Evolutionary conservation across 208 protist genomes (phyloP).

Genomic region (Herpetomonas samuelpessoai): DNA sequence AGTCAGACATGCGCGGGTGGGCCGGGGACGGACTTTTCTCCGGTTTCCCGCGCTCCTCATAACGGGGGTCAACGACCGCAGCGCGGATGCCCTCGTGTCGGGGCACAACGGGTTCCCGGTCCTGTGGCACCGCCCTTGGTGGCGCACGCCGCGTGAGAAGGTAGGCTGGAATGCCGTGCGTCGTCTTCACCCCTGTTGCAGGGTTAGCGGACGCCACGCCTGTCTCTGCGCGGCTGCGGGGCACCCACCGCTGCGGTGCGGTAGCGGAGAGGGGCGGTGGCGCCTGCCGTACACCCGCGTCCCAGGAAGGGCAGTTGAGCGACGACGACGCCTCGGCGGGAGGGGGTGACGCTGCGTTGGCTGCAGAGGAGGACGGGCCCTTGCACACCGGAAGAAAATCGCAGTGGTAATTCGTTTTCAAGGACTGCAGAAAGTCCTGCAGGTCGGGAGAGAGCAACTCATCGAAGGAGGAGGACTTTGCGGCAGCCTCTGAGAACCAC

Average conservation of each 20-base stretch:
- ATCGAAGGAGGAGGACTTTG: neutral
- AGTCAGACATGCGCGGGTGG: neutral
- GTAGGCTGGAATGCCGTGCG: constrained; percentile 31
- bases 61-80: too few relatives aligned
- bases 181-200: constrained; percentile 3
- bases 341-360: too few relatives aligned
- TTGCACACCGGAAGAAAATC: neutral
- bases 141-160: constrained; percentile 16
- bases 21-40: neutral
- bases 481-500: neutral
- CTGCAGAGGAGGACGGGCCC: too few relatives aligned
- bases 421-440: neutral
- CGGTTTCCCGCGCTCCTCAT: too few relatives aligned
- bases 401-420: neutral
- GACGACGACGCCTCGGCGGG: too few relatives aligned
- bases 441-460: neutral
- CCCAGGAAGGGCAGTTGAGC: too few relatives aligned
- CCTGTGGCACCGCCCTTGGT: too few relatives aligned
- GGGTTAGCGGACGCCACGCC: constrained; percentile 22
- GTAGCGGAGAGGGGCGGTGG: too few relatives aligned
- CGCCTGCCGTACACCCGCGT: too few relatives aligned
- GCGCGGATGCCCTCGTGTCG: too few relatives aligned
- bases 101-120: too few relatives aligned
- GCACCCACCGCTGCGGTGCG: too few relatives aligned
- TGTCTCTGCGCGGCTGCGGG: constrained; percentile 2